Base-by-base conservation (phyloP, 441 rosid genomes). In the Euphorbia schlechtendalii region DNA sequence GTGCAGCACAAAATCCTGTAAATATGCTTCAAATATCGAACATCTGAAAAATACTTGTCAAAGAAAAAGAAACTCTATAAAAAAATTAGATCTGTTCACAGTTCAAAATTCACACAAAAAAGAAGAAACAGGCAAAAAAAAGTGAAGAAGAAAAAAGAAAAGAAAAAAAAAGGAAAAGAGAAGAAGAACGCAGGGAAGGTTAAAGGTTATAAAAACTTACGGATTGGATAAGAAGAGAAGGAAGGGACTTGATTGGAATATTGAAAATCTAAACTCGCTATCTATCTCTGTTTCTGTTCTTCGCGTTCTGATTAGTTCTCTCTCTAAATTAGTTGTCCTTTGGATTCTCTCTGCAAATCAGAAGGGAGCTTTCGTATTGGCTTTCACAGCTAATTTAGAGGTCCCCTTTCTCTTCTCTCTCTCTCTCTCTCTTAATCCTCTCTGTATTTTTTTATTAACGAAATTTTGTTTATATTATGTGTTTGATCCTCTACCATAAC, bases 271-370 rank as follows among this genome's bases (percentile, higher is more conserved):
- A 69, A 63, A 54, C 51, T 46, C 51, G 14, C 51, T 46, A 14
- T 53, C 52, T 65, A 45, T 54, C 67, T 17, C 67, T 32, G 72
- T 59, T 71, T 74, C 70, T 53, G 79, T 79, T 73, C 78, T 74
- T 77, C 65, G 79, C 68, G 81, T 77, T 81, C 77, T 56, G 59
- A 59, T 71, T 72, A 73, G 22, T 66, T 76, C 30, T 64, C 62
- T 72, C 65, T 68, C 68, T 56, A 14, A 13, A 41, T 65, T 32
- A 34, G 71, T 65, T 63, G 82, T 78, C 81, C 77, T 81, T 72
- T 78, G 77, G 87, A 78, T 84, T 84, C 80, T 77, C 89, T 77
- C 82, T 82, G 92, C 87, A 81, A 86, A 90, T 80, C 90, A 84
- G 88, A 34, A 84, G 65, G 72, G 62, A 66, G 69, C 51, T 56